phyloP scores from a whole-genome alignment of 176 grass and related monocot species.

The Areca catechu region DNA sequence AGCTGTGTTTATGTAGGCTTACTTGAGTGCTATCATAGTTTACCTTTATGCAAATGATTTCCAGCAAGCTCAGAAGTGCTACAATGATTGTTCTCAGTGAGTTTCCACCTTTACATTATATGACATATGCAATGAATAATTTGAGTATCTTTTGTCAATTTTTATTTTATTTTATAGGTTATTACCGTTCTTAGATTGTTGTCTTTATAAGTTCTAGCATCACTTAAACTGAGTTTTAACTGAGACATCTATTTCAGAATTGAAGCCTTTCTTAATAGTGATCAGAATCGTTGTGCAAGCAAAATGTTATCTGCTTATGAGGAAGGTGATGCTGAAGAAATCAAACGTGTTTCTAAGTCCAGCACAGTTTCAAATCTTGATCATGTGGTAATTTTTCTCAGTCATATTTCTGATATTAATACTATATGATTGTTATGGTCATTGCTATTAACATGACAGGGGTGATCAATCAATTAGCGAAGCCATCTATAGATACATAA shows the following conservation, averaged over 20 bases:
- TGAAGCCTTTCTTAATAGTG: conserved; percentile 71
- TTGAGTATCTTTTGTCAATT: too few species aligned
- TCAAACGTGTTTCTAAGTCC: conserved; percentile 60
- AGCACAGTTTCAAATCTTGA: conserved; percentile 80
- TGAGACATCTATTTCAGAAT: conserved; percentile 34
- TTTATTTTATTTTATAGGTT: too few species aligned
- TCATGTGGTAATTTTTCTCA: conserved; percentile 55
- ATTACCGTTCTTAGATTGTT: too few species aligned
- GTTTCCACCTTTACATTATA: background rate
- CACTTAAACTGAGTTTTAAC: too few species aligned
- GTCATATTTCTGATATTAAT: too few species aligned
- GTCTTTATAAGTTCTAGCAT: too few species aligned
- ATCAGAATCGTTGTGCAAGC: conserved; percentile 69
- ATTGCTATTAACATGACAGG: too few species aligned
- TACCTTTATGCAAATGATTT: conserved; percentile 98
- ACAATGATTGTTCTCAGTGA: conserved; percentile 98
- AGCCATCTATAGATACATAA: too few species aligned
- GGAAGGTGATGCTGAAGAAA: conserved; percentile 74
- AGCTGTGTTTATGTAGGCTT: conserved; percentile 49
- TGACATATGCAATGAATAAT: too few species aligned
- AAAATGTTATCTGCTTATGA: conserved; percentile 86
- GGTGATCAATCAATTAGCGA: too few species aligned
- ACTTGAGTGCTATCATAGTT: conserved; percentile 84
- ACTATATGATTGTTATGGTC: too few species aligned
- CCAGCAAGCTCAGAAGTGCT: conserved; percentile 96